Conservation (phyloP, 2,329 filamentous ascomycete species). For the Hansfordia pulvinata region DNA sequence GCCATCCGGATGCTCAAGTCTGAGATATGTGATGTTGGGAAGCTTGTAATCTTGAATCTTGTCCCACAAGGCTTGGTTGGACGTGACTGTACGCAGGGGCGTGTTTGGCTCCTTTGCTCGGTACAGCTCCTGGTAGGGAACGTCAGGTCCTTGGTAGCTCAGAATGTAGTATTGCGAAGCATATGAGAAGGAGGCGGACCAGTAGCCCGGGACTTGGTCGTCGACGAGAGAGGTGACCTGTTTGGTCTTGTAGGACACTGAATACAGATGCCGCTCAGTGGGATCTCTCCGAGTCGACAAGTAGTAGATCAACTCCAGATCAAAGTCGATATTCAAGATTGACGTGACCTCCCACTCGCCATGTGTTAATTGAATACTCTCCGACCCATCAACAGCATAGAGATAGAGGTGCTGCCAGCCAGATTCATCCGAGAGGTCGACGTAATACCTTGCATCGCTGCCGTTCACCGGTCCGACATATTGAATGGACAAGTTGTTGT, state of each 20-base stretch:
- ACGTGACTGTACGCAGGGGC: slow-evolving; percentile 43
- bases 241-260: slow-evolving; percentile 41
- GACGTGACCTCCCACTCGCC: slow-evolving; percentile 52
- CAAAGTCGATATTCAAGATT: slow-evolving; percentile 45
- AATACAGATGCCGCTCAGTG: slow-evolving; percentile 56
- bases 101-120: slow-evolving; percentile 34
- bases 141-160: slow-evolving; percentile 49
- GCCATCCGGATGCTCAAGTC: slow-evolving; percentile 46
- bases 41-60: slow-evolving; percentile 46
- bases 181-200: slow-evolving; percentile 52
- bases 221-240: slow-evolving; percentile 48
- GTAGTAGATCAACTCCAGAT: slow-evolving; percentile 46
- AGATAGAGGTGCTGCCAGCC: slow-evolving; percentile 56
- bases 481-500: slow-evolving; percentile 40
- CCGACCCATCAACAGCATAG: slow-evolving; percentile 40
- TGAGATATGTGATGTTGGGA: slow-evolving; percentile 50
- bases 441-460: slow-evolving; percentile 35
- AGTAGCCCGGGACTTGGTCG: slow-evolving; percentile 41
- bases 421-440: slow-evolving; percentile 52
- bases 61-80: slow-evolving; percentile 42
- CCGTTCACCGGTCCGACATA: slow-evolving; percentile 35
- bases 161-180: slow-evolving; percentile 51
- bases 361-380: slow-evolving; percentile 42
- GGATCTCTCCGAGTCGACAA: slow-evolving; percentile 51
- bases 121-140: slow-evolving; percentile 58